These are phyloP conservation scores for Aspergillus olivimuriae DNA, from an alignment of 495 filamentous ascomycete species.

Conservation along the genomic window DNA sequence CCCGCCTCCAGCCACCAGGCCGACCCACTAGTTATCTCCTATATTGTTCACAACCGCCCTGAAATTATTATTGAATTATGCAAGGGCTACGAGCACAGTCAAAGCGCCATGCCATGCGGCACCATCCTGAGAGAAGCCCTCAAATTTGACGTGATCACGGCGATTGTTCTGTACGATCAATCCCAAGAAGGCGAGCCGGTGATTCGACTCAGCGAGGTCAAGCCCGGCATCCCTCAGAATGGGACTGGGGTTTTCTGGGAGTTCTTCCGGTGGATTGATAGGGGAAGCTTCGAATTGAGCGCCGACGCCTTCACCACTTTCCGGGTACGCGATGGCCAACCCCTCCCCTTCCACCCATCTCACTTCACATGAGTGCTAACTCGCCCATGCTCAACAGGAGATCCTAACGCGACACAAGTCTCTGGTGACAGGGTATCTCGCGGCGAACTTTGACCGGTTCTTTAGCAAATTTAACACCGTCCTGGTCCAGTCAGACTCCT, in stretches of 20 bases:
- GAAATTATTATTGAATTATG: slow-evolving; percentile 86
- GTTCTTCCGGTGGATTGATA: slow-evolving; percentile 98
- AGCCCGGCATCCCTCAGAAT: slow-evolving; percentile 57
- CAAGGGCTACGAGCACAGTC: slow-evolving; percentile 78
- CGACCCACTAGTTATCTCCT: slow-evolving; percentile 76
- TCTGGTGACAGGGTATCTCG: slow-evolving; percentile 77
- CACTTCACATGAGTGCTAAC: too few species aligned
- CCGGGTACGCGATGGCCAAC: slow-evolving; percentile 51
- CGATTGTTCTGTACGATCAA: slow-evolving; percentile 88
- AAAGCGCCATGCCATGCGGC: slow-evolving; percentile 90
- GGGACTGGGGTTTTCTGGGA: slow-evolving; percentile 88
- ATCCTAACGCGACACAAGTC: slow-evolving; percentile 90
- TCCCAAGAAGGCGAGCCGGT: slow-evolving; percentile 53
- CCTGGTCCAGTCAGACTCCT: slow-evolving; percentile 87
- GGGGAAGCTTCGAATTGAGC: slow-evolving; percentile 90
- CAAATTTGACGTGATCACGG: slow-evolving; percentile 82
- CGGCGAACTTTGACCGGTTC: slow-evolving; percentile 83
- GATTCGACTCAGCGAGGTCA: slow-evolving; percentile 55
- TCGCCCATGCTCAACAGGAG: too few species aligned
- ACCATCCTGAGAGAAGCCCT: slow-evolving; percentile 85
- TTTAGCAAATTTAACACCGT: slow-evolving; percentile 82
- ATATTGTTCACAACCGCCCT: slow-evolving; percentile 76
- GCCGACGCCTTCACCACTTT: slow-evolving; percentile 98
- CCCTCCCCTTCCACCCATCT: neutral
- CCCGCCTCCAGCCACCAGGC: slow-evolving; percentile 45